A percentile compares a stretch with the other conserved stretches of the same genome.
phyloP scores from a whole-genome alignment of 2,329 filamentous ascomycete species.

The Hypomyces perniciosus region DNA sequence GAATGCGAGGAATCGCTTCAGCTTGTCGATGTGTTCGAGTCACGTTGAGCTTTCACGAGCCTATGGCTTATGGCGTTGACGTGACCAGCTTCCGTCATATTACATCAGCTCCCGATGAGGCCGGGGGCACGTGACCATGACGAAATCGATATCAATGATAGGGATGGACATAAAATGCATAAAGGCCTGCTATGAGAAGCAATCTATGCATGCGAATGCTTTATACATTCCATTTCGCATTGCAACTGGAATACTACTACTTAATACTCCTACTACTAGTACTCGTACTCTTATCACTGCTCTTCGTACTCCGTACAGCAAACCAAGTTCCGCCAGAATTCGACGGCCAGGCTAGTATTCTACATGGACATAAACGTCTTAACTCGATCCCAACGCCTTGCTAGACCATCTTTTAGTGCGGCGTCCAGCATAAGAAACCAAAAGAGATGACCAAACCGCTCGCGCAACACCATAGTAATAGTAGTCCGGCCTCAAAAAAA shows the following conservation, averaged over 20 bases:
- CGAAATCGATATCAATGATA: not conserved
- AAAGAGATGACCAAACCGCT: slow-evolving; percentile 13
- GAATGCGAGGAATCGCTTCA: slow-evolving; percentile 1
- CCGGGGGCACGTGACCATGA: slow-evolving; percentile 23
- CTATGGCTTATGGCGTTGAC: slow-evolving; percentile 12
- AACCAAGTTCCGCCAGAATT: too few relatives aligned
- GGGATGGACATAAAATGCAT: not conserved
- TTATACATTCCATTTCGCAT: too few relatives aligned
- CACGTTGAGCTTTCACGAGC: slow-evolving; percentile 24
- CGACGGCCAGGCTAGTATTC: not conserved
- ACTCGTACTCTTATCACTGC: too few relatives aligned
- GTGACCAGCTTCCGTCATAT: slow-evolving; percentile 28
- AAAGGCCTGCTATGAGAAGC: not conserved
- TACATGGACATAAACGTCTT: not conserved
- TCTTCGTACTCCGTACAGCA: too few relatives aligned
- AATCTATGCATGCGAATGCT: too few relatives aligned
- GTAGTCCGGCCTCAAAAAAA: slow-evolving; percentile 18
- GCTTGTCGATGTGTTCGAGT: slow-evolving; percentile 17
- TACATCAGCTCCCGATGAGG: slow-evolving; percentile 16
- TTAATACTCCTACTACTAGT: too few relatives aligned
- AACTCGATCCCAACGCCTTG: slow-evolving; percentile 3
- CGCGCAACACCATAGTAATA: slow-evolving; percentile 6
- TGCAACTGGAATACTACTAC: too few relatives aligned
- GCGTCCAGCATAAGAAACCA: not conserved
- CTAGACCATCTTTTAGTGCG: slow-evolving; percentile 2